These are phyloP conservation scores for Rhynchospora breviuscula DNA, from an alignment of 176 grass and related monocot species.

Conservation along the genomic window DNA sequence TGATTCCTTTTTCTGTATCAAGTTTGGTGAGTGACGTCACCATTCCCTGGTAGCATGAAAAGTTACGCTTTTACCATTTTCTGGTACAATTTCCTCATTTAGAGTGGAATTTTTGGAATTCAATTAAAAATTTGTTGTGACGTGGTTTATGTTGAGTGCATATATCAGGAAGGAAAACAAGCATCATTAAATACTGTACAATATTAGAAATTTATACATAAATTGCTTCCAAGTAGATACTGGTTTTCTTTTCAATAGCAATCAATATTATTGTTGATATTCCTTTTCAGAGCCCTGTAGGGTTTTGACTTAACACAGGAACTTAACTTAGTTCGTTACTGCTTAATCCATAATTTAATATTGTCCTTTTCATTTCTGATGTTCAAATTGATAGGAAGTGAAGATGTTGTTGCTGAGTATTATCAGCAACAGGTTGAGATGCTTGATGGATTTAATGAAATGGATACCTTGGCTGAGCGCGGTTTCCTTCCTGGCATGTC, in stretches of 20 bases:
- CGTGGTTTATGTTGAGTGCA: background rate
- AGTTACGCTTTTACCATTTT: background rate
- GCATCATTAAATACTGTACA: background rate
- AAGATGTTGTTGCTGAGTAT: conserved; percentile 83
- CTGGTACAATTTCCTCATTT: conserved; percentile 7
- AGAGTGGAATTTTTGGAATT: background rate
- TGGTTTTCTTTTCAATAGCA: background rate
- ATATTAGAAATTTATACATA: background rate
- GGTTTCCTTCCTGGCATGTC: conserved; percentile 97
- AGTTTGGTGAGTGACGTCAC: background rate
- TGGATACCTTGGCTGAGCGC: conserved; percentile 81
- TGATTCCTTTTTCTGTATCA: background rate
- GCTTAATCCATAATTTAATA: background rate
- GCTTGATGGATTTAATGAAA: conserved; percentile 96
- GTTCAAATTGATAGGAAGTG: conserved; percentile 34
- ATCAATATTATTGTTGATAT: background rate
- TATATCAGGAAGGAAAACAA: conserved; percentile 1
- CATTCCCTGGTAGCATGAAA: conserved; percentile 2
- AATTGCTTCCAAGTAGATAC: background rate
- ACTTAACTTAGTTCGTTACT: background rate
- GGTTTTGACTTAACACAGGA: background rate
- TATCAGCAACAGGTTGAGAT: conserved; percentile 97
- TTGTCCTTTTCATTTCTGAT: too few relatives aligned
- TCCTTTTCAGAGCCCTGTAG: background rate
- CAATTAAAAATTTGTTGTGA: background rate